Percentiles rank a stretch among this genome's conserved stretches.
These are phyloP conservation scores for Eruca vesicaria DNA, from an alignment of 441 rosid genomes.

Conservation along the genomic window DNA sequence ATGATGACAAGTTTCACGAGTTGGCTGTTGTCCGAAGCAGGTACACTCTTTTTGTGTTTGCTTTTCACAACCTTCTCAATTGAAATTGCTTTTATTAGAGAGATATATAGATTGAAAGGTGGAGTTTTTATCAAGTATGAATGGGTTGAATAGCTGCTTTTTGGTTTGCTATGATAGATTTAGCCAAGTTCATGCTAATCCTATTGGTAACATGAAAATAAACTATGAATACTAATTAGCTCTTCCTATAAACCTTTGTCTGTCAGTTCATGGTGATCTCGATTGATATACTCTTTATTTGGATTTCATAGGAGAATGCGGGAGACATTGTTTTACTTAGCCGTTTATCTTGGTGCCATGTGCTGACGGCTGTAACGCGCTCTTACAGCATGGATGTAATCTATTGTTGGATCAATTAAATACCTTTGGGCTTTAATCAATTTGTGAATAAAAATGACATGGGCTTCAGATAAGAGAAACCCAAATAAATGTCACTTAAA, in stretches of 20 bases:
- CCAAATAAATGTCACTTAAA: too few relatives aligned
- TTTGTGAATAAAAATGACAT: too few relatives aligned
- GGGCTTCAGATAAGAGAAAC: too few relatives aligned
- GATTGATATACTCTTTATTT: not conserved
- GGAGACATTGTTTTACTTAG: not conserved
- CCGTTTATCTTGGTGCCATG: constrained; percentile 26
- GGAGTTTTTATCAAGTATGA: not conserved
- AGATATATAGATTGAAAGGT: not conserved
- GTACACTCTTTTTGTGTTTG: not conserved
- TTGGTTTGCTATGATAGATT: not conserved
- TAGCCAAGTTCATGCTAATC: not conserved
- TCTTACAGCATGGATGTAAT: constrained; percentile 20
- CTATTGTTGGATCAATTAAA: too few relatives aligned
- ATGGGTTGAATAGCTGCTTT: not conserved
- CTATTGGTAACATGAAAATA: not conserved
- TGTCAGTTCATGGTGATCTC: not conserved
- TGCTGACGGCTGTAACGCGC: constrained; percentile 22
- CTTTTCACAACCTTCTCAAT: not conserved
- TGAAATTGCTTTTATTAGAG: not conserved
- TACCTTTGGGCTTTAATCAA: too few relatives aligned
- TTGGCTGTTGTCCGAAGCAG: constrained; percentile 54
- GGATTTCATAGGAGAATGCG: constrained; percentile 60
- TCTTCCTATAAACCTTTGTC: not conserved
- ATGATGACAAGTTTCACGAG: constrained; percentile 85
- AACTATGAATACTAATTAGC: not conserved